A percentile compares a stretch with the other conserved stretches of the same genome.
Conservation (phyloP, 2,329 filamentous ascomycete genomes). For the Setomelanomma holmii region DNA sequence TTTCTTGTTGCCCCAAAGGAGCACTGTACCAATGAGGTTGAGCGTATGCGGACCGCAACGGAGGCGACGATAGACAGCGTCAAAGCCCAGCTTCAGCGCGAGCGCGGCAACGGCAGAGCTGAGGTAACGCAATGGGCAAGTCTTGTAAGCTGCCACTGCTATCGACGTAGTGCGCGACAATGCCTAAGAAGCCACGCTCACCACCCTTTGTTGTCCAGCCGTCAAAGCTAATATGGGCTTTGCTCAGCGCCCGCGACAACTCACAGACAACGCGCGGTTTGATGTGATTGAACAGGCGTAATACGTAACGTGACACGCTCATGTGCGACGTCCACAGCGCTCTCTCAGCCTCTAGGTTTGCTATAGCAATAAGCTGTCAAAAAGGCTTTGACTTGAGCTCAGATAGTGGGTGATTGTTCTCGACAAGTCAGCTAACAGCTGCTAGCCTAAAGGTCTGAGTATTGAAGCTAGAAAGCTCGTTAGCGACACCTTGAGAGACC, state of each 20-base stretch:
- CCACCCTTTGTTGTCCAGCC: too few species aligned
- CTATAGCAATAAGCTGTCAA: neutral
- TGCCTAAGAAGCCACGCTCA: constrained; percentile 4
- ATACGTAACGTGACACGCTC: neutral
- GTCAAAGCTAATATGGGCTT: too few species aligned
- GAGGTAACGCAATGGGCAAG: neutral
- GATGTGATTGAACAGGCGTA: neutral
- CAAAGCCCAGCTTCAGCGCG: too few species aligned
- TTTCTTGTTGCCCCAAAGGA: too few species aligned
- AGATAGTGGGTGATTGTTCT: constrained; percentile 1
- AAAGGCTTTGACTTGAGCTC: constrained; percentile 2
- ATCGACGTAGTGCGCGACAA: constrained; percentile 7
- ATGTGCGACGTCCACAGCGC: neutral
- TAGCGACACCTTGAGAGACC: neutral
- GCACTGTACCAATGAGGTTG: too few species aligned
- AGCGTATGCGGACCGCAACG: too few species aligned
- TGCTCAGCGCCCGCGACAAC: neutral
- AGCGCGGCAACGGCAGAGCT: too few species aligned
- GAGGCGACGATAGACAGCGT: too few species aligned
- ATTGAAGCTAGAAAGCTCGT: neutral
- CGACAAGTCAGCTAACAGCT: constrained; percentile 1
- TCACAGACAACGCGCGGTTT: neutral
- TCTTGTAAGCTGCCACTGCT: neutral
- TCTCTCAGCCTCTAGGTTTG: neutral
- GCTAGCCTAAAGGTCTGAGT: constrained; percentile 1